Evolutionary conservation across 2,329 filamentous ascomycete genomes (phyloP), one percentile per base, ranked within the genome.

Genomic region (Calonectria pseudoturangicola): DNA sequence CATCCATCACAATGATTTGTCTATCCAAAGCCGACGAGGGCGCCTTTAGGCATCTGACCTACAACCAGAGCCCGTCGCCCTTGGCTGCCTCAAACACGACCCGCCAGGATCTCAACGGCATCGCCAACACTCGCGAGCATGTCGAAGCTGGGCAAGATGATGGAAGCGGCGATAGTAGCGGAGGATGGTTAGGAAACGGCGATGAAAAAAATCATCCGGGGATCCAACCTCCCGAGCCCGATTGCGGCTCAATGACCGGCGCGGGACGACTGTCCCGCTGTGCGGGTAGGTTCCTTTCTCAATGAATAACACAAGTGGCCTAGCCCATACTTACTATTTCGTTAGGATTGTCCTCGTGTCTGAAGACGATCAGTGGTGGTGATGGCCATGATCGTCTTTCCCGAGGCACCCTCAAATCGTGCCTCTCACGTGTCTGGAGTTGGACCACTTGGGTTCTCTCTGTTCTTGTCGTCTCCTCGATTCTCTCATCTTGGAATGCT

Each of bases 31-130:
- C 87, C 62, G 89, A 90, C 76, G 87, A 90, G 70, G 84, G 85
- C 71, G 83, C 81, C 63, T 82, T 87, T 64, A 80, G 85, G 60
- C 88, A 89, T 74, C 85, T 87, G 63, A 83, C 84, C 33, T 90
- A 86, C 85, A 90, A 90, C 80, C 89, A 90, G 82, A 89, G 84
- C 80, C 89, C 89, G 39, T 85, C 87, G 1, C 85, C 84, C 28
- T 81, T 90, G 66, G 85, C 88, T 28, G 79, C 87, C 25, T 84
- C 87, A 62, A 80, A 88, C 62, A 90, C 89, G 30, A 90, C 89
- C 48, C 83, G 88, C 76, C 86, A 89, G 83, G 89, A 90, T 78
- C 83, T 90, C 71, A 90, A 90, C 73, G 89, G 89, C 74, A 88
- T 88, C 74, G 83, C 87, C 75, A 90, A 90, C 80, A 81, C 86